Evolutionary conservation across 2,329 filamentous ascomycete genomes (phyloP), one percentile per base, ranked within the genome.

Genomic region (Ploettnerulaceae sp.): DNA sequence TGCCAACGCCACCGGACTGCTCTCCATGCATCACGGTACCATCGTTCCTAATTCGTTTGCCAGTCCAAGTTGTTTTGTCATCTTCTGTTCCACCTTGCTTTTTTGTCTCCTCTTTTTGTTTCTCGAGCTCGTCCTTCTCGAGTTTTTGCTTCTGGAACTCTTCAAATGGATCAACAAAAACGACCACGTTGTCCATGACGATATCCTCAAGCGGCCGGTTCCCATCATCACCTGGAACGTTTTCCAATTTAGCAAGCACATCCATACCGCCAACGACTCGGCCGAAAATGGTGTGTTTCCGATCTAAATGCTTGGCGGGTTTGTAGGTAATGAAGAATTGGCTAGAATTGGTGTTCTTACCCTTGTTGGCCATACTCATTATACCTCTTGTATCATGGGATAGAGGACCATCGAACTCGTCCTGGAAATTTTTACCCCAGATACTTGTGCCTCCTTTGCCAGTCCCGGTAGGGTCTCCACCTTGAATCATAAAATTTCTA

Each of bases 271-370:
- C 87, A 1, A 94, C 84, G 0, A 97, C 81, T 28, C 82, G 81
- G 2, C 84, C 93, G 61, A 98, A 98, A 31, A 98, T 86, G n/a
- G 93, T 97, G 67, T 98, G 93, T 63, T 98, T 98, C 49, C 84
- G 78, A 66, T 98, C 89, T 1, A 98, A 76, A 68, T 98, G 93
- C 53, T 85, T 82, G 0, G 84, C 80, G 1, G 86, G 74, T 40
- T 88, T 83, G 66, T 98, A 98, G 0, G 85, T 87, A 62, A 98
- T 86, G 72, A 97, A 98, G 64, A 83, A 98, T 67, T 98, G 93
- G 57, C 81, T 88, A 7, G 87, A 93, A 68, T 98, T 98, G 17
- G 91, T 97, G 63, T 96, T 91, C 63, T 96, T 96, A 48, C 93
- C 93, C 65, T 98, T 98, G 68, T 98, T 98, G 31, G 93, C 93